These are phyloP conservation scores for Phalaenopsis aphrodite DNA, from an alignment of 106 monocot genomes.

Conservation along the genomic window DNA sequence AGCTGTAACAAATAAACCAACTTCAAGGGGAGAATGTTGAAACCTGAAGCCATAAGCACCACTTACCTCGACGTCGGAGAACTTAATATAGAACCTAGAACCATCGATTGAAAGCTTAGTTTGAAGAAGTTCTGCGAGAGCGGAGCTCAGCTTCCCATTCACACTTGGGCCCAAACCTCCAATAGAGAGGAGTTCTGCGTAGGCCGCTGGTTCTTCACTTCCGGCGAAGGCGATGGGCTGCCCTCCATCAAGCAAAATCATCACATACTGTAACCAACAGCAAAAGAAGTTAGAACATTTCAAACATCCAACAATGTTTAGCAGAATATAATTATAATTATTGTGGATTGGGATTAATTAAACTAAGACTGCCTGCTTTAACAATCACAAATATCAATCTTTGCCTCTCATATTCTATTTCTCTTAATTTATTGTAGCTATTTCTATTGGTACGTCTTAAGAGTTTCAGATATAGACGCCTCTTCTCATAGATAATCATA, in stretches of 20 bases:
- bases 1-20: background rate
- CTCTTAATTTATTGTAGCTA: too few species aligned
- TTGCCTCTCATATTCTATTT: too few species aligned
- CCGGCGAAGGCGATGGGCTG: constrained; percentile 81
- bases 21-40: background rate
- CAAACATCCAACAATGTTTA: background rate
- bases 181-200: constrained; percentile 82
- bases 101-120: constrained; percentile 62
- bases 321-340: background rate
- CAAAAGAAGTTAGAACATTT: background rate
- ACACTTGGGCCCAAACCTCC: constrained; percentile 69
- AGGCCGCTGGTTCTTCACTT: constrained; percentile 77
- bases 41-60: background rate
- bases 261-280: constrained; percentile 58
- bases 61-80: constrained; percentile 68
- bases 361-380: too few species aligned
- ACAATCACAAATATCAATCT: too few species aligned
- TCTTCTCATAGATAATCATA: too few species aligned
- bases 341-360: background rate
- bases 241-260: constrained; percentile 72
- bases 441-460: too few species aligned
- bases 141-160: constrained; percentile 76
- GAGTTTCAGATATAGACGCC: too few species aligned
- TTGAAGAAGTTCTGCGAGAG: constrained; percentile 84
- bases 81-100: constrained; percentile 93